Conservation (phyloP, 2,329 filamentous ascomycete species). For the Nothomitra cinnamomea region DNA sequence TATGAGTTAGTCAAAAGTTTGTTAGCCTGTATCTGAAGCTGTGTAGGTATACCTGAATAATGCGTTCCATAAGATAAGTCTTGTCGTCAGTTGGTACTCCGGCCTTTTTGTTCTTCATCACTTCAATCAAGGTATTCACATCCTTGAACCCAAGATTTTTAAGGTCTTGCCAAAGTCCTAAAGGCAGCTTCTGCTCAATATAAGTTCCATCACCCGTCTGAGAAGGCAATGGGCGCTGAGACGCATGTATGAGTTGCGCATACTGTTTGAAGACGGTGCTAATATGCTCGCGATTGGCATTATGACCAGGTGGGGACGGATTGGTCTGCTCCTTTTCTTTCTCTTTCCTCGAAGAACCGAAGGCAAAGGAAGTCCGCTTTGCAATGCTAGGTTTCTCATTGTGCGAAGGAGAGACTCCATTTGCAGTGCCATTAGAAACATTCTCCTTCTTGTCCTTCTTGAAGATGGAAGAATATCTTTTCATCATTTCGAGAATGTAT, state of each 20-base stretch:
- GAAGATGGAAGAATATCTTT: slow-evolving; percentile 23
- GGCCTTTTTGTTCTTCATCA: slow-evolving; percentile 45
- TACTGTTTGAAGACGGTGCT: slow-evolving; percentile 26
- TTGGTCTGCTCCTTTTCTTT: not conserved
- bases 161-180: slow-evolving; percentile 38
- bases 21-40: not conserved
- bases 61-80: slow-evolving; percentile 58
- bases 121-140: slow-evolving; percentile 41
- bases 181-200: slow-evolving; percentile 28
- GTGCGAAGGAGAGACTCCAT: slow-evolving; percentile 5
- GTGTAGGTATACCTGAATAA: slow-evolving; percentile 34
- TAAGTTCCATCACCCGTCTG: slow-evolving; percentile 48
- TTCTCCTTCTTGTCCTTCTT: slow-evolving; percentile 21
- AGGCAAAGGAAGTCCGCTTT: slow-evolving; percentile 1
- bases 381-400: slow-evolving; percentile 7
- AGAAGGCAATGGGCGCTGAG: slow-evolving; percentile 43
- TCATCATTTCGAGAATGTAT: slow-evolving; percentile 18
- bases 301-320: slow-evolving; percentile 9
- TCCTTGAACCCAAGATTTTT: slow-evolving; percentile 39
- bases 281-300: slow-evolving; percentile 24
- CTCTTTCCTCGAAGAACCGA: not conserved
- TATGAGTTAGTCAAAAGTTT: slow-evolving; percentile 6
- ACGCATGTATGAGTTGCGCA: slow-evolving; percentile 32
- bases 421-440: not conserved
- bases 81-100: slow-evolving; percentile 51